Base-by-base conservation (phyloP, 2,329 filamentous ascomycete genomes). In the Ascochyta rabiei region DNA sequence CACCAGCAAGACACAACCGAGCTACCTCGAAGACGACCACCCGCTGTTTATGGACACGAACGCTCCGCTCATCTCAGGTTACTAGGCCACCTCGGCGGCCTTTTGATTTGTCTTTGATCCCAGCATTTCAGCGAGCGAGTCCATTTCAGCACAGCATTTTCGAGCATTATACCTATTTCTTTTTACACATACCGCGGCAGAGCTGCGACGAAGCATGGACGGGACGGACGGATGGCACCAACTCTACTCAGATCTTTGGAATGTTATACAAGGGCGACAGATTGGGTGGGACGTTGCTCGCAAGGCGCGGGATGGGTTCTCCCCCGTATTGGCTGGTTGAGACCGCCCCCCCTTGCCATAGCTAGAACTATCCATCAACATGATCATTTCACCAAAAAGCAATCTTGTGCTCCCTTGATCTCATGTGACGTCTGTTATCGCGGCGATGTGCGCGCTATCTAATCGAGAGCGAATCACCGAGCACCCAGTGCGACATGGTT, bases 21-120 rank as follows among this genome's bases (percentile, higher is more conserved):
- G 70, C 62, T 75, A 71, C 56, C 61, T 73, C 59, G 70, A 74
- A 57, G 64, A 73, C 66, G 66, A 71, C 65, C 71, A 75, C 67
- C 65, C 65, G 50, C 74, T 76, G 62, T 67, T 78, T 68, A 68
- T 77, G 66, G 75, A 79, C 66, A 70, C 70, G 34, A 68, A 60
- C 61, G 66, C 71, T 51, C 74, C 74, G 67, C 67, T 76, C 67
- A 75, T 75, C 60, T 63, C 74, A 68, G 71, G 71, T 66, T 76
- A 71, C 61, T 76, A 75, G 67, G 68, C 64, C 64, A 46, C 43
- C 48, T 49, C 51, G 51, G 52, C 58, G 67, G 70, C 67, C 66
- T 73, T 65, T 56, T 67, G 59, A 68, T 69, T 72, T 68, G 60
- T 62, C 34, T 69, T 69, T 71, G 69, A 34, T 34, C n/a, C 57